These are phyloP conservation scores for Fusarium sp. DNA, from an alignment of 2,329 filamentous ascomycete species.

Conservation along the genomic window DNA sequence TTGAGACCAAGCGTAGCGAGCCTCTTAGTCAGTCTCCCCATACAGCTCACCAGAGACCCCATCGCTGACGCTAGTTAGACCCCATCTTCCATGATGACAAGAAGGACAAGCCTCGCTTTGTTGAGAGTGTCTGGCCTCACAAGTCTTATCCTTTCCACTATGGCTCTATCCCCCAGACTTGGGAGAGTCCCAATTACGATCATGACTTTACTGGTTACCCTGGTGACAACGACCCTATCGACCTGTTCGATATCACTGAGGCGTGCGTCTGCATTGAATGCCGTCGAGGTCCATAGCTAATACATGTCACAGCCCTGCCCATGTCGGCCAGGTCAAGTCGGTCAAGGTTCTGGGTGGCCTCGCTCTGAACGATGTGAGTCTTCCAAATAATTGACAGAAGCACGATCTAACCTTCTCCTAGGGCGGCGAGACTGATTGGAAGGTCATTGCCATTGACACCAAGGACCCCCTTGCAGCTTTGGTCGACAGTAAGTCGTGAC, in stretches of 20 bases:
- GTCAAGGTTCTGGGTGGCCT: conserved; percentile 57
- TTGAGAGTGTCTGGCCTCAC: conserved; percentile 58
- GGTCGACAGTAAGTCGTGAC: conserved; percentile 48
- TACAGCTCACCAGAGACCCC: accelerated
- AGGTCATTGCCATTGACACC: conserved; percentile 54
- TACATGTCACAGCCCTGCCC: conserved; percentile 32
- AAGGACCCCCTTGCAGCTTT: conserved; percentile 53
- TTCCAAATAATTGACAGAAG: accelerated
- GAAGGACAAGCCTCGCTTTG: conserved; percentile 52
- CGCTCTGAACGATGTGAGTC: conserved; percentile 53
- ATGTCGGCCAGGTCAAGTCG: conserved; percentile 56
- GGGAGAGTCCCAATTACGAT: conserved; percentile 57
- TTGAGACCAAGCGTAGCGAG: conserved; percentile 55
- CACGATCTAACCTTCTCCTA: accelerated
- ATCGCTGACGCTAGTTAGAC: conserved; percentile 41
- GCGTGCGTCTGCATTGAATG: neutral
- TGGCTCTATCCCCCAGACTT: conserved; percentile 59
- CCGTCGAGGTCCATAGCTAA: neutral
- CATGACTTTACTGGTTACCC: conserved; percentile 53
- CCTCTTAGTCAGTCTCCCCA: conserved; percentile 50
- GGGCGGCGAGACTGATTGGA: conserved; percentile 56
- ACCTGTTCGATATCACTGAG: conserved; percentile 55
- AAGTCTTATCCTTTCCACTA: conserved; percentile 58
- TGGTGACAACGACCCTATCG: conserved; percentile 58
- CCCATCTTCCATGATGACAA: conserved; percentile 58